These are phyloP conservation scores for Cutaneotrichosporon sp. DNA, from an alignment of 1,284 basidiomycete genomes.

Conservation along the genomic window DNA sequence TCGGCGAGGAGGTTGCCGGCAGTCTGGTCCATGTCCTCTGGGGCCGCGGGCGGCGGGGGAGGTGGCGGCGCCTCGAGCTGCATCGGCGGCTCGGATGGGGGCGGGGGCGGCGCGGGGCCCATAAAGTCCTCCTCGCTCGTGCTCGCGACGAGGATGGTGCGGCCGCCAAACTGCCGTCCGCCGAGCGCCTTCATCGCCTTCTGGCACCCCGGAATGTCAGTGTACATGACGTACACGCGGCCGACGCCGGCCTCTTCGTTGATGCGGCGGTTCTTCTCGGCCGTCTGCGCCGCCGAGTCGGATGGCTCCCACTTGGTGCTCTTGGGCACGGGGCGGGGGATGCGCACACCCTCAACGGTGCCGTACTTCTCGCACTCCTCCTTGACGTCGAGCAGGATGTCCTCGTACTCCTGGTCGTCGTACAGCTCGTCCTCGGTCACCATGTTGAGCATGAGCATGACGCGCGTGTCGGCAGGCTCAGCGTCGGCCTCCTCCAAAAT, in stretches of 20 bases:
- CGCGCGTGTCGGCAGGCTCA: slow-evolving; percentile 63
- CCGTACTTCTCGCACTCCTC: slow-evolving; percentile 88
- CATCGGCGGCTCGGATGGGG: slow-evolving; percentile 33
- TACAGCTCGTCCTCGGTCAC: slow-evolving; percentile 89
- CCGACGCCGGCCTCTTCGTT: slow-evolving; percentile 91
- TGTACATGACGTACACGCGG: slow-evolving; percentile 87
- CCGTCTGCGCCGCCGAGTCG: slow-evolving; percentile 60
- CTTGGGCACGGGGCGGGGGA: slow-evolving; percentile 76
- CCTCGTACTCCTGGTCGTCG: slow-evolving; percentile 89
- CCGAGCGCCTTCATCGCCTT: slow-evolving; percentile 79
- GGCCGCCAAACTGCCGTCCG: slow-evolving; percentile 85
- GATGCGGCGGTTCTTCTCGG: slow-evolving; percentile 59
- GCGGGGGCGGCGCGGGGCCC: slow-evolving; percentile 46
- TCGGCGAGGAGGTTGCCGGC: slow-evolving; percentile 43
- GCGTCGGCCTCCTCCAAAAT: slow-evolving; percentile 65
- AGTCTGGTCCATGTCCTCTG: slow-evolving; percentile 37
- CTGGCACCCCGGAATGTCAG: slow-evolving; percentile 63
- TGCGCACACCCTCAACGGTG: slow-evolving; percentile 76
- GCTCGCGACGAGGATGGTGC: slow-evolving; percentile 67
- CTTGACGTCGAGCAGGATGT: slow-evolving; percentile 92
- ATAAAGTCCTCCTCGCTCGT: slow-evolving; percentile 53
- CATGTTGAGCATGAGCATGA: slow-evolving; percentile 99
- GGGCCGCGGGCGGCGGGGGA: slow-evolving; percentile 21
- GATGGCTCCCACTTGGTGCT: slow-evolving; percentile 75
- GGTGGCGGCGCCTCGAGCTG: slow-evolving; percentile 24